phyloP scores from a whole-genome alignment of 2,329 filamentous ascomycete species.

The Lachnellula subtilissima region DNA sequence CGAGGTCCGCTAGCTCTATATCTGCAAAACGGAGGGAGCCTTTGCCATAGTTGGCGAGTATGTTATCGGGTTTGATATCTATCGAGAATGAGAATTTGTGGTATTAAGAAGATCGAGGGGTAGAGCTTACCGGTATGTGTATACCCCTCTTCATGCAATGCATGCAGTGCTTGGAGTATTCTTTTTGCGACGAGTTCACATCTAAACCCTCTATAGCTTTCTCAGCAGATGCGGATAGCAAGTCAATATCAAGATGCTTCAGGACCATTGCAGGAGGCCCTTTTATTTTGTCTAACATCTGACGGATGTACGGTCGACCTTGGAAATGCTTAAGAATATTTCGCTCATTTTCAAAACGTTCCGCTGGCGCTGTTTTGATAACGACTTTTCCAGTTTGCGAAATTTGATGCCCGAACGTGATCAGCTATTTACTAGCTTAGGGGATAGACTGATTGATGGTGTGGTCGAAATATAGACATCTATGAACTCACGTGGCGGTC shows the following conservation, averaged over 20 bases:
- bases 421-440: slow-evolving; percentile 15
- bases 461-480: too few species aligned
- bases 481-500: slow-evolving; percentile 20
- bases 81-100: slow-evolving; percentile 17
- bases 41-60: slow-evolving; percentile 33
- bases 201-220: slow-evolving; percentile 16
- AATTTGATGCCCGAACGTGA: slow-evolving; percentile 15
- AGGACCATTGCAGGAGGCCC: slow-evolving; percentile 21
- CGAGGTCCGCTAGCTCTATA: slow-evolving; percentile 33
- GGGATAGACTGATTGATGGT: background rate
- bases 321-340: slow-evolving; percentile 21
- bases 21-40: slow-evolving; percentile 31
- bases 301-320: slow-evolving; percentile 17
- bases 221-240: slow-evolving; percentile 16
- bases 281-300: slow-evolving; percentile 22
- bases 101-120: slow-evolving; percentile 9
- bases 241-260: slow-evolving; percentile 19
- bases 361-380: slow-evolving; percentile 19
- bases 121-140: slow-evolving; percentile 21
- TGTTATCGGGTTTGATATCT: slow-evolving; percentile 34
- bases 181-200: slow-evolving; percentile 20
- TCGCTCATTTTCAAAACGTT: slow-evolving; percentile 22
- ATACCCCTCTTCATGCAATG: slow-evolving; percentile 23
- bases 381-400: slow-evolving; percentile 19
- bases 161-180: slow-evolving; percentile 19